These are phyloP conservation scores for Clavispora fructus DNA, from an alignment of 805 yeast species.

Conservation along the genomic window DNA sequence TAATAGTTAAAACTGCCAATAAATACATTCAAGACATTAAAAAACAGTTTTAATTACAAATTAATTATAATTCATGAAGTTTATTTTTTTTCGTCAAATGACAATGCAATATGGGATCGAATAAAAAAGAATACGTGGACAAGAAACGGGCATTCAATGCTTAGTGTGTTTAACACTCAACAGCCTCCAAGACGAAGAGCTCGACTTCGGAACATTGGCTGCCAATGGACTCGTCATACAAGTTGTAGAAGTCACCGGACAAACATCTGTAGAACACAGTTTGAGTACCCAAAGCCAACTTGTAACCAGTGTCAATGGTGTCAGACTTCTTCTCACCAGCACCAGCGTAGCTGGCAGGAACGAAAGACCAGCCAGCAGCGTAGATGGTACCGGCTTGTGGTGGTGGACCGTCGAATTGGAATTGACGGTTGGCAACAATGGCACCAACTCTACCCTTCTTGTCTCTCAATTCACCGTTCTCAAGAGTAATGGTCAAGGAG, in stretches of 20 bases:
- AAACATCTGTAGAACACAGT: slow-evolving; percentile 66
- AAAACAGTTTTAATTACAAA: too few species aligned
- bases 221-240: slow-evolving; percentile 60
- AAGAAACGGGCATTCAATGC: not conserved
- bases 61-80: not conserved
- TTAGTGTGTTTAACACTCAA: not conserved
- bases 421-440: slow-evolving; percentile 7
- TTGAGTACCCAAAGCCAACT: slow-evolving; percentile 48
- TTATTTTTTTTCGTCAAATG: not conserved
- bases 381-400: slow-evolving; percentile 40
- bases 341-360: slow-evolving; percentile 4
- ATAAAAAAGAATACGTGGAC: not conserved
- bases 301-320: slow-evolving; percentile 3
- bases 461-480: slow-evolving; percentile 10
- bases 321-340: slow-evolving; percentile 2
- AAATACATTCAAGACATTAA: too few species aligned
- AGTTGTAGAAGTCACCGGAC: slow-evolving; percentile 70
- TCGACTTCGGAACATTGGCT: slow-evolving; percentile 42
- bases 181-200: slow-evolving; percentile 3
- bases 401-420: slow-evolving; percentile 8
- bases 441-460: slow-evolving; percentile 6
- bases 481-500: slow-evolving; percentile 49
- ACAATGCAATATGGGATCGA: not conserved
- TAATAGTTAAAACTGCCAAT: too few species aligned
- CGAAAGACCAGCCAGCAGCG: slow-evolving; percentile 6